phyloP scores from a whole-genome alignment of 2,329 filamentous ascomycete species.

The Fonsecaea nubica region DNA sequence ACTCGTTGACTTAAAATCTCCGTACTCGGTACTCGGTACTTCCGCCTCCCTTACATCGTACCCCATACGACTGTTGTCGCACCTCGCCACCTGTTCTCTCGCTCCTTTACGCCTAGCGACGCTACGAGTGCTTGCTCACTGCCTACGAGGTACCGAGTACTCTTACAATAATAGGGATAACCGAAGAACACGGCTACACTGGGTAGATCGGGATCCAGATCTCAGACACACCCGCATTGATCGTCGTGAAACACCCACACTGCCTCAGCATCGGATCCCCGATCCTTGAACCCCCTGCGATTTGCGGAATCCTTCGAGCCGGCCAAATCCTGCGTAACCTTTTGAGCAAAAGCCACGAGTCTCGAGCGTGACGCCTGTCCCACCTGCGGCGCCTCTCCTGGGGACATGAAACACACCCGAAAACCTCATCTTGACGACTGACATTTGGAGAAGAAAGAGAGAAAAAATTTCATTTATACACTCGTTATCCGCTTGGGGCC shows the following conservation, averaged over 20 bases:
- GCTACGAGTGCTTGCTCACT: slow-evolving; percentile 11
- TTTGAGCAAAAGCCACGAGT: slow-evolving; percentile 12
- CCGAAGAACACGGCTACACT: slow-evolving; percentile 7
- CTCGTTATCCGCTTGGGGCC: slow-evolving; percentile 4
- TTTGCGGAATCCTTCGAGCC: slow-evolving; percentile 14
- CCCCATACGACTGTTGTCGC: background rate
- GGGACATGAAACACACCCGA: slow-evolving; percentile 26
- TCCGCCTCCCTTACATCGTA: background rate
- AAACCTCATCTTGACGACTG: slow-evolving; percentile 10
- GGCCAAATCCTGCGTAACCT: slow-evolving; percentile 6
- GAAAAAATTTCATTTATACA: background rate
- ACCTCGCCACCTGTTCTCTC: slow-evolving; percentile 1
- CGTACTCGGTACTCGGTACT: background rate
- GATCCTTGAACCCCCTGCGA: background rate
- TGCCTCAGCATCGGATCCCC: slow-evolving; percentile 25
- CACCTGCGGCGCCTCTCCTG: slow-evolving; percentile 24
- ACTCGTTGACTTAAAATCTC: background rate
- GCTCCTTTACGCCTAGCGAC: slow-evolving; percentile 7
- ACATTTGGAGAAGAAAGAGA: background rate
- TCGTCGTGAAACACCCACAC: slow-evolving; percentile 30
- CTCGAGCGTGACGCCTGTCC: slow-evolving; percentile 11
- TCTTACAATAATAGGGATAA: slow-evolving; percentile 13
- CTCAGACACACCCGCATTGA: slow-evolving; percentile 15
- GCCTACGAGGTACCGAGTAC: too few species aligned
- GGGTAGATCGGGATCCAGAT: slow-evolving; percentile 16